Percentiles rank a stretch among this genome's conserved stretches.
Evolutionary conservation across 352 stramenopile species (phyloP).

Genomic region (Paralagenidium karlingii): DNA sequence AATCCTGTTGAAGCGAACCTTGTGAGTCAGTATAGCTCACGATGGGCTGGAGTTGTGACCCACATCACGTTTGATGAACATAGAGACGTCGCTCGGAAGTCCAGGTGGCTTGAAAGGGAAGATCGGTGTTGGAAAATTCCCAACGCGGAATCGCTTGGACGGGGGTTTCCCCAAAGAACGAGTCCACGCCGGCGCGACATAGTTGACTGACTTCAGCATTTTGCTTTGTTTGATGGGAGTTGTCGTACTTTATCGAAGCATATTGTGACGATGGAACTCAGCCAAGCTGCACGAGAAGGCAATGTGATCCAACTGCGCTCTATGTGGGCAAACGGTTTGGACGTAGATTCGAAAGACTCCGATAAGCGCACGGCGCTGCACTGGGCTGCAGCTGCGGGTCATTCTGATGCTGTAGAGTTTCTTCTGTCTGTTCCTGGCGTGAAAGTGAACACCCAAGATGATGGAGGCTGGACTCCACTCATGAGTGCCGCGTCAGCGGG

Average conservation of each 20-base stretch:
- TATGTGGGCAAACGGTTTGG: too few relatives aligned
- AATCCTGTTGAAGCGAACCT: slow-evolving; percentile 25
- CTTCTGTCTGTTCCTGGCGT: slow-evolving; percentile 20
- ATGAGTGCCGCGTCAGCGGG: slow-evolving; percentile 62
- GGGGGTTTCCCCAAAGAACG: slow-evolving; percentile 28
- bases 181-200: slow-evolving; percentile 45
- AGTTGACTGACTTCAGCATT: slow-evolving; percentile 58
- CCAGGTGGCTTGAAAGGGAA: slow-evolving; percentile 58
- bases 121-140: slow-evolving; percentile 75
- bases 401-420: slow-evolving; percentile 43
- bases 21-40: not conserved
- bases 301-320: too few relatives aligned
- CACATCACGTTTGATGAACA: slow-evolving; percentile 81
- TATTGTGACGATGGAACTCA: too few relatives aligned
- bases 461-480: slow-evolving; percentile 59
- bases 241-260: too few relatives aligned
- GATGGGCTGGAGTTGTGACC: not conserved
- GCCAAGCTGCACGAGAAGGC: too few relatives aligned
- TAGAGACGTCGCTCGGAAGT: slow-evolving; percentile 44
- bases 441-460: slow-evolving; percentile 50
- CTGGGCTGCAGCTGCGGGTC: slow-evolving; percentile 35
- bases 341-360: slow-evolving; percentile 58
- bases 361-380: slow-evolving; percentile 61
- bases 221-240: too few relatives aligned
- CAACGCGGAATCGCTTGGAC: slow-evolving; percentile 31